phyloP scores from a whole-genome alignment of 164 flowering plant species.

The Umbilicus rupestris region DNA sequence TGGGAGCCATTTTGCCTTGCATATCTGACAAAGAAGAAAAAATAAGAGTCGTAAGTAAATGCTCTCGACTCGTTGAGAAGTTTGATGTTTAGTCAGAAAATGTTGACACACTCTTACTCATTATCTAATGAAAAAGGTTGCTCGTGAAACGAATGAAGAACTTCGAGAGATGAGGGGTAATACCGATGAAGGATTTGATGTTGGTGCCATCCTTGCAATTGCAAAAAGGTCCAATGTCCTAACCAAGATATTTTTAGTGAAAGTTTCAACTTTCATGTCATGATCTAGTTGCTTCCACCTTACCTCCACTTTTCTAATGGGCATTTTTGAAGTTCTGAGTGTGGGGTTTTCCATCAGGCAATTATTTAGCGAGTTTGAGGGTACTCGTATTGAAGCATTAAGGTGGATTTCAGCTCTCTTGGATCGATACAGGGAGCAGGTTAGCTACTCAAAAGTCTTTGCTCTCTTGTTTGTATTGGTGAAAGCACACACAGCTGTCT shows the following conservation, averaged over 20 bases:
- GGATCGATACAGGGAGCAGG: constrained; percentile 72
- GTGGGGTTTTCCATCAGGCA: constrained; percentile 37
- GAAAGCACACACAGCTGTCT: background rate
- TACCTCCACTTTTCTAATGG: background rate
- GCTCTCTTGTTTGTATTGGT: background rate
- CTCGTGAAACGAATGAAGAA: constrained; percentile 94
- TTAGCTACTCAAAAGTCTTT: constrained; percentile 14
- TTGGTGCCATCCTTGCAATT: constrained; percentile 79
- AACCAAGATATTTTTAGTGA: background rate
- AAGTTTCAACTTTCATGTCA: background rate
- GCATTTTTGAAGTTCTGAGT: constrained; percentile 5
- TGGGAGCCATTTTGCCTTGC: constrained; percentile 94
- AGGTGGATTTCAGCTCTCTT: constrained; percentile 87
- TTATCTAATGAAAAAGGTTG: constrained; percentile 45
- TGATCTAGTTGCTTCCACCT: background rate
- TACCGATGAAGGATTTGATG: constrained; percentile 84
- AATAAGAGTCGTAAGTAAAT: constrained; percentile 65
- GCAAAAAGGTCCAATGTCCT: constrained; percentile 61
- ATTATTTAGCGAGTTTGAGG: constrained; percentile 79
- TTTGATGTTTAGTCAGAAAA: background rate
- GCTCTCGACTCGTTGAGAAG: background rate
- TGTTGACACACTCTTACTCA: background rate
- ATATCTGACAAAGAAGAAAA: constrained; percentile 95
- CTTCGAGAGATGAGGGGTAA: constrained; percentile 69
- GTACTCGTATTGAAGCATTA: constrained; percentile 85